A percentile compares a stretch with the other conserved stretches of the same genome.
These are phyloP conservation scores for Hypoxylon sp. DNA, from an alignment of 2,329 filamentous ascomycete species.

Conservation along the genomic window DNA sequence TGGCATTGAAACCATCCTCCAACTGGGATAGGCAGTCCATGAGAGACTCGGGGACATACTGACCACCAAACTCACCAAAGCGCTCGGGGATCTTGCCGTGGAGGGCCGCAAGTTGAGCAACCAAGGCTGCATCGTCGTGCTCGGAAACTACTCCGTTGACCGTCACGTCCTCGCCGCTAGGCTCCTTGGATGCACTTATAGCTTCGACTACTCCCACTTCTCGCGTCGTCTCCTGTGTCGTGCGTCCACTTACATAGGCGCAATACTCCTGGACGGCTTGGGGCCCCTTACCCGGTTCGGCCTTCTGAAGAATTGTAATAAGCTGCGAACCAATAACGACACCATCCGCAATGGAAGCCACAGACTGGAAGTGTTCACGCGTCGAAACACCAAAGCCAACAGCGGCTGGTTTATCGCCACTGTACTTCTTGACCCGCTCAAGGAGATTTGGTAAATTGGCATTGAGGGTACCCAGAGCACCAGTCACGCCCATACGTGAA, in stretches of 20 bases:
- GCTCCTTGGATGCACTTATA: conserved; percentile 70
- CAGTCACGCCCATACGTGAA: conserved; percentile 96
- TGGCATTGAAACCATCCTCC: conserved; percentile 89
- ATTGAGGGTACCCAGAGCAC: conserved; percentile 86
- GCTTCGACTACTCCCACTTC: conserved; percentile 80
- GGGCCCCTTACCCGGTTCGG: conserved; percentile 73
- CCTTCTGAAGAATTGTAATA: conserved; percentile 81
- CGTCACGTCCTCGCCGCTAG: conserved; percentile 70
- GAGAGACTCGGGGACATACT: conserved; percentile 96
- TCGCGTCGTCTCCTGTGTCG: conserved; percentile 61
- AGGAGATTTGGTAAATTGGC: conserved; percentile 85
- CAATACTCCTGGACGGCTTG: conserved; percentile 90
- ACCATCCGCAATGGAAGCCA: conserved; percentile 87
- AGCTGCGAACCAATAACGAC: conserved; percentile 98
- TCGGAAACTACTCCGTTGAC: conserved; percentile 76
- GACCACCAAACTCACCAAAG: conserved; percentile 96
- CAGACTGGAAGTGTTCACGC: conserved; percentile 89
- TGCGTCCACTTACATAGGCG: conserved; percentile 71
- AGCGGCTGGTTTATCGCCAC: conserved; percentile 88
- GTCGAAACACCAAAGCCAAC: conserved; percentile 98
- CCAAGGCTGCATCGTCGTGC: conserved; percentile 69
- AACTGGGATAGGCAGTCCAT: conserved; percentile 97
- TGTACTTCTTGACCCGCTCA: conserved; percentile 89
- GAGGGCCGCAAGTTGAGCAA: conserved; percentile 86
- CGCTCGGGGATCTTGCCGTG: conserved; percentile 85